These are phyloP conservation scores for Lupinus albus DNA, from an alignment of 306 rosid genomes.

Conservation along the genomic window DNA sequence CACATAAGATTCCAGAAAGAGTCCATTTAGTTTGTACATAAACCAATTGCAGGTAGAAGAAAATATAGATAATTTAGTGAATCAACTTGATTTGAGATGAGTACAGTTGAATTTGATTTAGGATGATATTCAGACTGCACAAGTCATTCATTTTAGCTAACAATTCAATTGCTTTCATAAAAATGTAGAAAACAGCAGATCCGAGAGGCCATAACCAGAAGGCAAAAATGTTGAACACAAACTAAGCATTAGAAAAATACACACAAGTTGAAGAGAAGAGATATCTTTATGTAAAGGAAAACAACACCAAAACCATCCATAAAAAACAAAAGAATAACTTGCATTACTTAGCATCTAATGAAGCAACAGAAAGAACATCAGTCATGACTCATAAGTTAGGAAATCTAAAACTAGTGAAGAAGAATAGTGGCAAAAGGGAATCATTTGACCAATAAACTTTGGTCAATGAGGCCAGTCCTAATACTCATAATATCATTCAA, in stretches of 20 bases:
- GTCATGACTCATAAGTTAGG: not conserved
- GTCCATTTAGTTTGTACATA: not conserved
- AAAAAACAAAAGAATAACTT: not conserved
- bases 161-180: not conserved
- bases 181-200: not conserved
- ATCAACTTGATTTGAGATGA: constrained; percentile 17
- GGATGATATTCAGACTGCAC: not conserved
- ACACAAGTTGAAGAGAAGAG: not conserved
- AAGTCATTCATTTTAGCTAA: not conserved
- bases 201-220: not conserved
- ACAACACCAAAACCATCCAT: not conserved
- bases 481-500: not conserved
- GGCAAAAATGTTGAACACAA: not conserved
- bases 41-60: not conserved
- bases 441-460: not conserved
- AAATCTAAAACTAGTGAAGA: not conserved
- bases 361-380: not conserved
- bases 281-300: not conserved
- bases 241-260: too few relatives aligned
- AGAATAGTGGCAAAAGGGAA: not conserved
- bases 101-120: too few relatives aligned
- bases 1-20: not conserved
- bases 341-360: not conserved
- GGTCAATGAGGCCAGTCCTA: not conserved
- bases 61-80: constrained; percentile 16